Evolutionary conservation across 129 eudicot genomes (phyloP), one percentile per base, ranked within the genome.

Genomic region (Escallonia herrerae): DNA sequence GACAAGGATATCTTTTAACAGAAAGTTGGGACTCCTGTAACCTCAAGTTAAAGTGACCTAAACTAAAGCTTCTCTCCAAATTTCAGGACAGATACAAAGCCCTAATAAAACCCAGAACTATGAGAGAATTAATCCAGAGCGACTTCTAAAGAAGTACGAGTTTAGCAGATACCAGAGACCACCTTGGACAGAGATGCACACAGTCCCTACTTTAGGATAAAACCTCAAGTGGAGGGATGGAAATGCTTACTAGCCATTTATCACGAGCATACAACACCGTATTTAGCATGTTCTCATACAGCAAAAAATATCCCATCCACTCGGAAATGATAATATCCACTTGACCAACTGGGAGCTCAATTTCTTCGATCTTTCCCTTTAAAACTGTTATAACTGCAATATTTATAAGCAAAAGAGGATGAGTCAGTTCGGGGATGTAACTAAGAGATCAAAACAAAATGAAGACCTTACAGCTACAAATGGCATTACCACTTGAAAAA

Each of bases 231-330:
- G 14, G 53, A 59, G 59, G 43, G 40, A 41, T 3, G 41, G 45
- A 45, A 13, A 13, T 61, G 81, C 95, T 81, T 81, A 91, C 98
- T 15, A 88, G 89, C 98, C 98, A 91, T 70, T 88, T 91, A 70
- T 91, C 91, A 55, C 98, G 96, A 76, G 98, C 98, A 73, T 87
- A 91, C 13, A 91, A 82, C 46, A 88, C 96, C 5, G 96, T 85
- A 78, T 88, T 73, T 66, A 93, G 79, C 98, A 93, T 93, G 77
- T 93, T 93, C 64, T 93, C 99, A 62, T 88, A 91, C 42, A 91
- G 74, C 65, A 89, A 74, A 67, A 93, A 91, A 71, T 93, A 93
- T 8, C 99, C 99, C 99, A 93, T 93, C 99, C 99, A 93, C 68
- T 93, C 96, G 60, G 99, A 93, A 42, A 93, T 77, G 11, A 93